Conservation (phyloP, 2,329 filamentous ascomycete species). For the Scedosporium boydii region DNA sequence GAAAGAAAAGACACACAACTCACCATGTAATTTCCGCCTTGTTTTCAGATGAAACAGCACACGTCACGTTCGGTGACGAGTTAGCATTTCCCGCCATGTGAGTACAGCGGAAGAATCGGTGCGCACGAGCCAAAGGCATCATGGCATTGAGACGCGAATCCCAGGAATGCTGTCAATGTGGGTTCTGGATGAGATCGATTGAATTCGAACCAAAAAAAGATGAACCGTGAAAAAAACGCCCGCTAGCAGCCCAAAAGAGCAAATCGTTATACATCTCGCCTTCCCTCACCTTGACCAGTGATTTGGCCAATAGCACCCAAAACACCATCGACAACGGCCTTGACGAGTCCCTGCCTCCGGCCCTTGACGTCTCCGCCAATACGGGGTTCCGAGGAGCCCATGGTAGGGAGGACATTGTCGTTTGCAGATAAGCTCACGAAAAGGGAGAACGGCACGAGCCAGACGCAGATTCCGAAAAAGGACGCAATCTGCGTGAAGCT, state of each 20-base stretch:
- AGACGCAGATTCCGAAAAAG: slow-evolving; percentile 93
- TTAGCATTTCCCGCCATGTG: neutral
- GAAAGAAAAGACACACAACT: neutral
- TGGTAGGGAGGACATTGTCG: slow-evolving; percentile 89
- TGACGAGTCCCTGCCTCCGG: slow-evolving; percentile 55
- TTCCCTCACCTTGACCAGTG: neutral
- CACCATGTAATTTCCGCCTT: neutral
- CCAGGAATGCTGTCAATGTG: neutral
- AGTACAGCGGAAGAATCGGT: neutral
- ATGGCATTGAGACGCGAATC: neutral
- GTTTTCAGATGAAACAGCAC: neutral
- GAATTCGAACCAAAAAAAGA: neutral
- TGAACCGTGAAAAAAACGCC: neutral
- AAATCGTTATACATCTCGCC: neutral
- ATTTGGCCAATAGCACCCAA: slow-evolving; percentile 2
- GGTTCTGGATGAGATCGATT: neutral
- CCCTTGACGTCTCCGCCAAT: slow-evolving; percentile 35
- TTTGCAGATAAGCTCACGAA: slow-evolving; percentile 92
- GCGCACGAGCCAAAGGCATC: neutral
- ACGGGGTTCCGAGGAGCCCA: slow-evolving; percentile 61
- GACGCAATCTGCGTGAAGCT: slow-evolving; percentile 90
- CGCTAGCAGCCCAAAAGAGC: neutral
- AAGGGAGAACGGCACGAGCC: slow-evolving; percentile 89
- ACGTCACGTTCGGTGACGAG: too few species aligned
- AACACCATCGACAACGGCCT: slow-evolving; percentile 47